Conservation (phyloP, 139 green algal species). For the Picochlorum sp. region DNA sequence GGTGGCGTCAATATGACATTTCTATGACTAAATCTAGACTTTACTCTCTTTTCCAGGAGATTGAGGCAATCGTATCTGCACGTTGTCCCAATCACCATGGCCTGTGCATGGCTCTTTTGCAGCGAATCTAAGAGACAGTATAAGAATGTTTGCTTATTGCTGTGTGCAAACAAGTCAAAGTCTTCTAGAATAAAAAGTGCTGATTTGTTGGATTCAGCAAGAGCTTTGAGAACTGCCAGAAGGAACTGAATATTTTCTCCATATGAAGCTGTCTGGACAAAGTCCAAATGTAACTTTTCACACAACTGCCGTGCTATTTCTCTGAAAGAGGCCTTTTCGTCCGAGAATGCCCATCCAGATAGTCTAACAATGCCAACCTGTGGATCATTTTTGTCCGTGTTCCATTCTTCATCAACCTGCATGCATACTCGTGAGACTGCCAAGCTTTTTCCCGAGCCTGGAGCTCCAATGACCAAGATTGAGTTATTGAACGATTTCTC, state of each 20-base stretch:
- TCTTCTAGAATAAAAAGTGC: constrained; percentile 76
- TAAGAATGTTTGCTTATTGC: constrained; percentile 64
- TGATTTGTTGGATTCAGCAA: constrained; percentile 53
- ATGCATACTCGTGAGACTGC: constrained; percentile 41
- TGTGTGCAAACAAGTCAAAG: constrained; percentile 53
- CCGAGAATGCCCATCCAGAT: constrained; percentile 51
- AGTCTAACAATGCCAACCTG: constrained; percentile 63
- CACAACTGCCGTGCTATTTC: constrained; percentile 70
- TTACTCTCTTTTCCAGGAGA: constrained; percentile 76
- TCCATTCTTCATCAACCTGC: constrained; percentile 22
- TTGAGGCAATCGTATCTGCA: constrained; percentile 56
- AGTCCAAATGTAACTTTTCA: constrained; percentile 27
- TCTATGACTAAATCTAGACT: constrained; percentile 55
- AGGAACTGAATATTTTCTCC: constrained; percentile 76
- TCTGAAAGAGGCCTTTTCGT: constrained; percentile 61
- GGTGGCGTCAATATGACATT: constrained; percentile 29
- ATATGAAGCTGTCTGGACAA: constrained; percentile 38
- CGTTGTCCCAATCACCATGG: constrained; percentile 59
- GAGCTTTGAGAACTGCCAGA: constrained; percentile 44
- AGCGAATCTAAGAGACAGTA: constrained; percentile 82
- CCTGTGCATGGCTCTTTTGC: constrained; percentile 42
- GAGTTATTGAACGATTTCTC: constrained; percentile 22
- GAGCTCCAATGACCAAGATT: constrained; percentile 37
- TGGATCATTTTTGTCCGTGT: constrained; percentile 21
- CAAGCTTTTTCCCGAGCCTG: constrained; percentile 45